Conservation (phyloP, 352 stramenopile species). For the Phytophthora cryptogea region DNA sequence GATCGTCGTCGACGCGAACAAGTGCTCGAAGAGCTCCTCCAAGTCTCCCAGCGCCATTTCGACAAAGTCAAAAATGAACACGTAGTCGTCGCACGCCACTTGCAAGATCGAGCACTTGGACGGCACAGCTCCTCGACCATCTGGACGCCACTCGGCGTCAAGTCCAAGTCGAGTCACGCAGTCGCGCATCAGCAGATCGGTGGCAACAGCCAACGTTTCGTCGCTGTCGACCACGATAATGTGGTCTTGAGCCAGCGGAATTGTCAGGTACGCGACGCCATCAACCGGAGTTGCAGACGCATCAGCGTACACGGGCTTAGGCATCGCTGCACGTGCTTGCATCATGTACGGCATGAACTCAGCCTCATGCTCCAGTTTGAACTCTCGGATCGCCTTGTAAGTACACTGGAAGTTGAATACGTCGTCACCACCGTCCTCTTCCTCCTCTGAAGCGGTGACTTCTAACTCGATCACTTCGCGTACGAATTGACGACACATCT, state of each 20-base stretch:
- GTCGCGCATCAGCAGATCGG: conserved; percentile 51
- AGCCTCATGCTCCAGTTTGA: conserved; percentile 65
- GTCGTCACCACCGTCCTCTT: conserved; percentile 37
- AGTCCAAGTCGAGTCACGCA: conserved; percentile 49
- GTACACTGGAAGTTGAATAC: conserved; percentile 35
- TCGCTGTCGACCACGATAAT: conserved; percentile 69
- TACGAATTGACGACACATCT: conserved; percentile 63
- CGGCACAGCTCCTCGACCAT: conserved; percentile 44
- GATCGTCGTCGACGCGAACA: conserved; percentile 56
- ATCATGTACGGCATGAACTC: conserved; percentile 74
- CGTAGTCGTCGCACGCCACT: conserved; percentile 63
- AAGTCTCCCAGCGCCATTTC: conserved; percentile 58
- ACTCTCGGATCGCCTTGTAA: conserved; percentile 56
- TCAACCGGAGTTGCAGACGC: conserved; percentile 34
- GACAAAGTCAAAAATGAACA: conserved; percentile 74
- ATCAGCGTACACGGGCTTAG: conserved; percentile 34
- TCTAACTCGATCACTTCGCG: conserved; percentile 74
- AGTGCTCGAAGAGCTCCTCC: conserved; percentile 64
- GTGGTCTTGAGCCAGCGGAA: conserved; percentile 45
- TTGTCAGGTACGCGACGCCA: conserved; percentile 45
- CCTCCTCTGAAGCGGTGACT: conserved; percentile 32
- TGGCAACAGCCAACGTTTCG: conserved; percentile 50
- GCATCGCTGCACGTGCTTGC: conserved; percentile 32
- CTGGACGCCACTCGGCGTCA: conserved; percentile 76
- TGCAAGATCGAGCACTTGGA: conserved; percentile 75